Evolutionary conservation across 371 early-diverging fungal species (phyloP), one percentile per base, ranked within the genome.

Genomic region (Mortierella sp.): DNA sequence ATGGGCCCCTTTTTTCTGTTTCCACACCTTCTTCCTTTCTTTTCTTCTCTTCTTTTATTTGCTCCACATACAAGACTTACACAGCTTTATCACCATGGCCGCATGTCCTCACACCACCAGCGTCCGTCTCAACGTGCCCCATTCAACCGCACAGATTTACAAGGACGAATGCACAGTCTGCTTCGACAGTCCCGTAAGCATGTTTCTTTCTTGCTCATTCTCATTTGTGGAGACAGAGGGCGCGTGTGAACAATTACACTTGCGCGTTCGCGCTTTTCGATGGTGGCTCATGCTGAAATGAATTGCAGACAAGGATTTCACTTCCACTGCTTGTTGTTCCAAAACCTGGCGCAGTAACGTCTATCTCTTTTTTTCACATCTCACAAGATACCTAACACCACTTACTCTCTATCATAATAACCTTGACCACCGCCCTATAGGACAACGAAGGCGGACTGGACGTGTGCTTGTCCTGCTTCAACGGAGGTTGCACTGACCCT

Each of bases 81-180:
- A 3, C 28, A 26, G 13, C n/a, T 14, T 60, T 26, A 13, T 72
- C n/a, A 74, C 45, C 75, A 84, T 84, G 81, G 81, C 81, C 70
- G 80, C 80, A 57, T 84, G 85, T 63, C 85, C 81, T 28, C 85
- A 84, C 74, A 73, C 72, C 72, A 55, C 85, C 16, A 60, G 63
- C 31, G 63, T 72, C 50, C 81, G 81, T 63, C 79, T 84, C 71
- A 72, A 72, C 8, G 85, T 84, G 74, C 93, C 93, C 55, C 81
- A 90, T 26, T 87, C 89, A 13, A 89, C 77, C 65, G 90, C 92
- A 1, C 89, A 91, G 76, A 94, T 98, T 31, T 93, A 96, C 93
- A 98, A 97, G 89, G 98, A 98, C 76, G 99, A 98, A 88, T 98
- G 99, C 89, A 97, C 97, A 26, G 93, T 93, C 75, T 99, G 99